Evolutionary conservation across 2,329 filamentous ascomycete genomes (phyloP).

Genomic region (Aurifilum marmelostoma): DNA sequence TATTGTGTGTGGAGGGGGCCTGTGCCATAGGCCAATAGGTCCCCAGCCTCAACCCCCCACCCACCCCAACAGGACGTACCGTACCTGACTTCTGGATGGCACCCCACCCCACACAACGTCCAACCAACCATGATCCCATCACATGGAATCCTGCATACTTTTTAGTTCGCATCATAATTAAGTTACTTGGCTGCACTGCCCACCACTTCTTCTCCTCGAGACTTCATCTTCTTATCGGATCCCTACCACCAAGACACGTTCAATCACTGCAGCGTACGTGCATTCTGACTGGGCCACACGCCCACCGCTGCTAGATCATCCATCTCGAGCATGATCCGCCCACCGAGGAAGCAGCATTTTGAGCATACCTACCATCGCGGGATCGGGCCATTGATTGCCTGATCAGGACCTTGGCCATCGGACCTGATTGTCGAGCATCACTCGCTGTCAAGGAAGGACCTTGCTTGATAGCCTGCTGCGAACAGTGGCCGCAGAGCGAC

Average conservation of each 20-base stretch:
- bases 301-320: not conserved
- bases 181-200: not conserved
- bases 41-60: not conserved
- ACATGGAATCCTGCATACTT: not conserved
- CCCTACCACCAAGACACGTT: not conserved
- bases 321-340: not conserved
- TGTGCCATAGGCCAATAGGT: not conserved
- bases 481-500: not conserved
- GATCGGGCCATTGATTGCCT: not conserved
- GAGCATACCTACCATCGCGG: not conserved
- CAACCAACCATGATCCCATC: no score
- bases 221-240: not conserved
- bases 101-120: not conserved
- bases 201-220: not conserved
- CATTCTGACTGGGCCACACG: not conserved
- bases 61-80: not conserved
- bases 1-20: no score
- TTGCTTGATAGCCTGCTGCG: not conserved
- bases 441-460: conserved; percentile 1
- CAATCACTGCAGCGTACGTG: not conserved
- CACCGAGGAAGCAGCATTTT: not conserved
- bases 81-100: not conserved
- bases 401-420: not conserved
- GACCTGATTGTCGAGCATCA: not conserved
- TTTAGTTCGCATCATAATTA: not conserved